Conservation (phyloP, 345 rosid species). For the Populus pruinosa region DNA sequence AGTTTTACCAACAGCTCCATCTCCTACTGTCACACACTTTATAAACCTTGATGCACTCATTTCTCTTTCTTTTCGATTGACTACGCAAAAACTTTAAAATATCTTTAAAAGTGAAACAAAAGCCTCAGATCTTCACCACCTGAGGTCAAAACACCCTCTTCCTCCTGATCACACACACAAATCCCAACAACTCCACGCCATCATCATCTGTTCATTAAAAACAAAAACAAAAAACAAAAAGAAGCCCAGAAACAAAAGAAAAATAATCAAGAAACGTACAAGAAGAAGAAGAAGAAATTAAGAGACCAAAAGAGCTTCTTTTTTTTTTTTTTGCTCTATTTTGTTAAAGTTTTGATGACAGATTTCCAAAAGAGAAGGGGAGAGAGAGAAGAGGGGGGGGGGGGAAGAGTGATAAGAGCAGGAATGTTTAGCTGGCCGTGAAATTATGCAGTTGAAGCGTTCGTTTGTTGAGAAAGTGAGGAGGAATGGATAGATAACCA, state of each 20-base stretch:
- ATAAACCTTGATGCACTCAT: slow-evolving; percentile 36
- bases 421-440: slow-evolving; percentile 28
- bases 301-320: neutral
- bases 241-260: neutral
- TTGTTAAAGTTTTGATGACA: neutral
- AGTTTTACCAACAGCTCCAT: slow-evolving; percentile 35
- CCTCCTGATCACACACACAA: slow-evolving; percentile 6
- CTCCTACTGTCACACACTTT: slow-evolving; percentile 33
- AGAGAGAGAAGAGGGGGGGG: neutral
- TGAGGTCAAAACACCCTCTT: slow-evolving; percentile 15
- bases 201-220: slow-evolving; percentile 20
- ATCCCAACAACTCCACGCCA: slow-evolving; percentile 1
- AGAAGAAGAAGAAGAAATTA: neutral
- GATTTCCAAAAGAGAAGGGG: slow-evolving; percentile 1
- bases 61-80: slow-evolving; percentile 8
- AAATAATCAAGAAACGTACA: slow-evolving; percentile 9
- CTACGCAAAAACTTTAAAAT: neutral
- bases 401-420: slow-evolving; percentile 3
- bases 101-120: neutral
- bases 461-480: neutral
- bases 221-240: neutral
- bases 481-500: slow-evolving; percentile 15
- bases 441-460: slow-evolving; percentile 23
- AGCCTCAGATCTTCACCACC: slow-evolving; percentile 34
- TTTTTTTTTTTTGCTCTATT: neutral